phyloP scores from a whole-genome alignment of 495 filamentous ascomycete genomes.

The Sphaerosporella brunnea region DNA sequence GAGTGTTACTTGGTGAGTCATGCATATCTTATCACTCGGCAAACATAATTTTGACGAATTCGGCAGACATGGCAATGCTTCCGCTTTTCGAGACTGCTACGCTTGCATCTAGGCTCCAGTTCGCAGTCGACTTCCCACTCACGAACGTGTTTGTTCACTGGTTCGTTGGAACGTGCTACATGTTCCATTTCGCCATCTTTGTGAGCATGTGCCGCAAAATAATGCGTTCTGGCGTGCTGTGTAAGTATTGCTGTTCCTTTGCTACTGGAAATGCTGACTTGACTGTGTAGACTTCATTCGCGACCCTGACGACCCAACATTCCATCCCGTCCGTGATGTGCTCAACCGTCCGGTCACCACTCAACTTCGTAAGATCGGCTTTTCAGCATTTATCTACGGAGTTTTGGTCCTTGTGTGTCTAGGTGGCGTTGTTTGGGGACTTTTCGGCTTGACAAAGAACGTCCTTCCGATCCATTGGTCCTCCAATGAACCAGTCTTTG shows the following conservation, averaged over 20 bases:
- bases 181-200: slow-evolving; percentile 99
- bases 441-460: slow-evolving; percentile 40
- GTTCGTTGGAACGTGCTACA: slow-evolving; percentile 98
- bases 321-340: slow-evolving; percentile 93
- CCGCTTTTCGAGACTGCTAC: slow-evolving; percentile 72
- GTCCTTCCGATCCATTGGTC: slow-evolving; percentile 86
- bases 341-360: slow-evolving; percentile 82
- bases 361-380: slow-evolving; percentile 88
- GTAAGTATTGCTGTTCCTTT: slow-evolving; percentile 33
- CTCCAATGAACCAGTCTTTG: slow-evolving; percentile 72
- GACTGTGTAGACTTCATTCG: slow-evolving; percentile 66
- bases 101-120: slow-evolving; percentile 53
- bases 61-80: slow-evolving; percentile 57
- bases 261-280: too few relatives aligned
- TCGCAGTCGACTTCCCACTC: slow-evolving; percentile 54
- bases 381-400: slow-evolving; percentile 90
- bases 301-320: slow-evolving; percentile 94
- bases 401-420: slow-evolving; percentile 82
- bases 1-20: slow-evolving; percentile 45
- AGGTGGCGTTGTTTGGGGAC: slow-evolving; percentile 88
- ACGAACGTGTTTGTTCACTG: slow-evolving; percentile 93
- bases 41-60: slow-evolving; percentile 4
- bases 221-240: slow-evolving; percentile 80
- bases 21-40: neutral
- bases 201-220: slow-evolving; percentile 99